Evolutionary conservation across 192 early-diverging fungal species (phyloP), one percentile per base, ranked within the genome.

Genomic region (Rhizoclosmatium globosum): DNA sequence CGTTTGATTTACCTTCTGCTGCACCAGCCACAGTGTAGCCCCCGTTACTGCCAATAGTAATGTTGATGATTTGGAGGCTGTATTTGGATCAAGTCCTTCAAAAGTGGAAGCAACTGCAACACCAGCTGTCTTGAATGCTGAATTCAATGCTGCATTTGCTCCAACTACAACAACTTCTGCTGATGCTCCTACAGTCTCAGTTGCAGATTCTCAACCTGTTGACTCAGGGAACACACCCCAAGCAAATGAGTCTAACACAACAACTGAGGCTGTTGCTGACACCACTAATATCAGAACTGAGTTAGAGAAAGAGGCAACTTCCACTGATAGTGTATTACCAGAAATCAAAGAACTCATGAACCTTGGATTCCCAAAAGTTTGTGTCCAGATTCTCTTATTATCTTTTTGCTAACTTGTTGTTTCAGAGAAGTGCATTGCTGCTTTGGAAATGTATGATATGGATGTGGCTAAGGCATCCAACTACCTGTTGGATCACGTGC

Each of bases 311-410:
- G 42, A 13, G n/a, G 66, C 66, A 43, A 2, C 66, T 31, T 57
- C 76, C 21, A 72, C 69, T 6, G 61, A 57, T 7, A 81, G 82
- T 21, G 80, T 81, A 38, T 68, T 64, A 15, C 66, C 76, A 23
- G 85, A 86, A 71, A 83, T 86, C 39, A 65, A 82, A 66, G 47
- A 82, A 45, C 68, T 86, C 4, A 80, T 80, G 64, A 71, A 76
- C 2, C 11, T 86, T 73, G 85, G 85, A 15, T 86, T 86, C 53
- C 71, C 81, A 31, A 86, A 84, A 76, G 81, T 85, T 45, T 2
- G 70, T 61, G 46, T n/a, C 3, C 38, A 21, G 6, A 39, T 39
- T 42, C 6, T 79, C 38, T 77, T 56, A 11, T 17, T 2, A 64
- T 17, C 9, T 13, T 17, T 64, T 42, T 43, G 19, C 1, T 4